These are phyloP conservation scores for Heritiera littoralis DNA, from an alignment of 345 rosid genomes.

Conservation along the genomic window DNA sequence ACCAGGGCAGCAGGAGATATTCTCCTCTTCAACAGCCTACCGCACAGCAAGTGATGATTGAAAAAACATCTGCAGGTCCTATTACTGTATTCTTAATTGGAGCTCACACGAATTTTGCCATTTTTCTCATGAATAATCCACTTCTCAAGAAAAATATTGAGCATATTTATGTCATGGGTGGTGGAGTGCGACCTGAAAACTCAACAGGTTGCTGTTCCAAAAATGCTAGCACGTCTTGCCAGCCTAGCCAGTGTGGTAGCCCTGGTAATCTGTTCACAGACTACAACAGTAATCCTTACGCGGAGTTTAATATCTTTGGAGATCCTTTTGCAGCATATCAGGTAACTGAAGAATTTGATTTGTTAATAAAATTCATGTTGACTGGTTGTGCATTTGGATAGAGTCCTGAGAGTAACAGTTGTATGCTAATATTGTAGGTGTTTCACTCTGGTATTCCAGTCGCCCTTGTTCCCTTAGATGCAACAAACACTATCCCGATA, in stretches of 20 bases:
- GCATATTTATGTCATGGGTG: slow-evolving; percentile 86
- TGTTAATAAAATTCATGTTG: background rate
- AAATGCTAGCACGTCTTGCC: slow-evolving; percentile 48
- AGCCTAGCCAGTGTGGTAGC: slow-evolving; percentile 61
- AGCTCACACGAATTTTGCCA: slow-evolving; percentile 72
- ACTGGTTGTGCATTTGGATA: background rate
- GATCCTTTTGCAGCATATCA: slow-evolving; percentile 95
- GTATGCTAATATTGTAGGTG: slow-evolving; percentile 48
- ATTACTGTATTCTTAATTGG: slow-evolving; percentile 57
- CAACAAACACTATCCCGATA: slow-evolving; percentile 81
- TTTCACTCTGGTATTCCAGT: slow-evolving; percentile 85
- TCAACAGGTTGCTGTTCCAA: slow-evolving; percentile 70
- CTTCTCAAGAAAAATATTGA: slow-evolving; percentile 69
- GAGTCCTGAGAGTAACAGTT: background rate
- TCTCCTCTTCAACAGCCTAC: slow-evolving; percentile 73
- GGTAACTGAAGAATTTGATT: slow-evolving; percentile 30
- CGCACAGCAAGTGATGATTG: slow-evolving; percentile 74
- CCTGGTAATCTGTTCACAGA: slow-evolving; percentile 71
- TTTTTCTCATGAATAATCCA: slow-evolving; percentile 80
- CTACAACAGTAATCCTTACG: slow-evolving; percentile 76
- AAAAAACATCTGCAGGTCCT: slow-evolving; percentile 71
- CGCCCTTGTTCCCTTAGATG: slow-evolving; percentile 85
- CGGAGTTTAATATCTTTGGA: slow-evolving; percentile 79
- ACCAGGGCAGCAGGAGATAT: slow-evolving; percentile 80
- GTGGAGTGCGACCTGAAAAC: slow-evolving; percentile 67